Percentiles rank a stretch among this genome's conserved stretches.
Conservation (phyloP, 352 stramenopile species). For the Pythium dissotocum region DNA sequence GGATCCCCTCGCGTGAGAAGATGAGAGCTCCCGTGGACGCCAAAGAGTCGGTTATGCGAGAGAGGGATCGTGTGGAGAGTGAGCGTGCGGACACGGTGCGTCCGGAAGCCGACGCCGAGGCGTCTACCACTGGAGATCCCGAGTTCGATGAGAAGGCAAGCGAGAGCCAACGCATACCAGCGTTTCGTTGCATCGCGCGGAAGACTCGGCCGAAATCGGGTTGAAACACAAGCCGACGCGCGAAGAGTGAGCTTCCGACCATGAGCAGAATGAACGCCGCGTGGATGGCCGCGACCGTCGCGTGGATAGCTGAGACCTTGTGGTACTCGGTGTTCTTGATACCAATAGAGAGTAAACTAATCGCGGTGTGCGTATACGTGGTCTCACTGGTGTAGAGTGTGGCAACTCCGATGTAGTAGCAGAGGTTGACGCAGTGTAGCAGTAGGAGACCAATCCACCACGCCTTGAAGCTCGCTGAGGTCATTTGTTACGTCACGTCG, state of each 20-base stretch:
- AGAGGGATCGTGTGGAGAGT: background rate
- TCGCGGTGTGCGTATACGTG: background rate
- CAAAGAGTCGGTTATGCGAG: background rate
- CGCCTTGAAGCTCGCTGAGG: background rate
- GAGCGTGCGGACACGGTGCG: too few relatives aligned
- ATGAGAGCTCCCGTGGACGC: background rate
- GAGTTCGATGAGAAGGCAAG: background rate
- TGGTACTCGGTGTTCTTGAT: background rate
- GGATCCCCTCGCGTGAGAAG: background rate
- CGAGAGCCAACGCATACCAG: too few relatives aligned
- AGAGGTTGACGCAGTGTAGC: background rate
- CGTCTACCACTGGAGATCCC: too few relatives aligned
- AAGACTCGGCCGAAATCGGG: background rate
- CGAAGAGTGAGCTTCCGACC: background rate
- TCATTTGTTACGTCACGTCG: too few relatives aligned
- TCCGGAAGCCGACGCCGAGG: too few relatives aligned
- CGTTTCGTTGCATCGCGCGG: background rate
- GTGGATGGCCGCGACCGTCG: background rate
- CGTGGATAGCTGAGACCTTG: background rate
- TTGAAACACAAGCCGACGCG: background rate
- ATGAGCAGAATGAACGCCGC: background rate
- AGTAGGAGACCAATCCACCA: constrained; percentile 4
- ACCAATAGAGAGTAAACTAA: background rate
- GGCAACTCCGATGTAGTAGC: constrained; percentile 1
- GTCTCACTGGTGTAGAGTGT: background rate